A percentile compares a stretch with the other conserved stretches of the same genome.
Conservation (phyloP, 208 protist genomes). For the Acanthamoeba triangularis region DNA sequence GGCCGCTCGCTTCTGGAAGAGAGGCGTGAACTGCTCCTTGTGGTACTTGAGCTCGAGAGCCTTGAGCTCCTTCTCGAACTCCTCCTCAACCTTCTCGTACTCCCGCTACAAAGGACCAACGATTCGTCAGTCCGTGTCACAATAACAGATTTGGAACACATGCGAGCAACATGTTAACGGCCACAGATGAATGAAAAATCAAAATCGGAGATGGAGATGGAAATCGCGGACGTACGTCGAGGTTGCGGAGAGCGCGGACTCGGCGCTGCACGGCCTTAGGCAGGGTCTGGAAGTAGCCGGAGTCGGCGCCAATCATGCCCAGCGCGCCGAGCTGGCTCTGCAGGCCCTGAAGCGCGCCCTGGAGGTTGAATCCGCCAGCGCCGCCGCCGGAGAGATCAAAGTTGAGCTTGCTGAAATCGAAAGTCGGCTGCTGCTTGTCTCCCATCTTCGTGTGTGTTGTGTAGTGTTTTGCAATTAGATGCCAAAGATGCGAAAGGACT, state of each 20-base stretch:
- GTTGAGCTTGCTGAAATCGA: constrained; percentile 63
- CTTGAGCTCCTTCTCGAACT: constrained; percentile 68
- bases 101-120: background rate
- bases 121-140: too few species aligned
- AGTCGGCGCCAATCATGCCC: constrained; percentile 9
- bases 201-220: background rate
- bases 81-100: constrained; percentile 50
- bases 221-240: constrained; percentile 15
- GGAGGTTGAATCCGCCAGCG: constrained; percentile 16
- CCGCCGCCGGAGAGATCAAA: constrained; percentile 31
- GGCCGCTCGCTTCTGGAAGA: constrained; percentile 61
- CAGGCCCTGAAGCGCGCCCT: constrained; percentile 1
- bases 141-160: too few species aligned
- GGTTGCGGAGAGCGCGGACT: constrained; percentile 61
- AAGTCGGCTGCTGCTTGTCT: constrained; percentile 44
- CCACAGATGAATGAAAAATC: too few species aligned
- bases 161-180: too few species aligned
- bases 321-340: background rate
- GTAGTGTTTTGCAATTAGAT: background rate
- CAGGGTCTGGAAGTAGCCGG: constrained; percentile 62
- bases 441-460: background rate
- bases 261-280: constrained; percentile 40
- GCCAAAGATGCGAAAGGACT: background rate
- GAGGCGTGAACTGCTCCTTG: constrained; percentile 21
- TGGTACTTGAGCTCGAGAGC: constrained; percentile 70